Evolutionary conservation across 345 rosid species (phyloP).

Genomic region (Melastoma malabathricum): DNA sequence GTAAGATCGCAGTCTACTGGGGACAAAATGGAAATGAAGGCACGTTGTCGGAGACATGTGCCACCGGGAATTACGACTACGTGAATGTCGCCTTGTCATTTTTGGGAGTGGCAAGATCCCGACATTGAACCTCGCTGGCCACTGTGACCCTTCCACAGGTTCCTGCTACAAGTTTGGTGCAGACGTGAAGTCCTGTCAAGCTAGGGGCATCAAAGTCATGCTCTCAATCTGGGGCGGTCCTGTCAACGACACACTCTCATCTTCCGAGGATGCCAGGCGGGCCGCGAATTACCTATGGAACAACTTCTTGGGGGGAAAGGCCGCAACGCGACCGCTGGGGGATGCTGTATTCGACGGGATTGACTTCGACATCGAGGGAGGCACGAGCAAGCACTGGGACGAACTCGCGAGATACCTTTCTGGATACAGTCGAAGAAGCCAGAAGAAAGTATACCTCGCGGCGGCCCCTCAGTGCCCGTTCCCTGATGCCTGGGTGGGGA

Average conservation of each 20-base stretch:
- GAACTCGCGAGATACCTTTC: conserved; percentile 25
- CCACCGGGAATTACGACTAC: conserved; percentile 25
- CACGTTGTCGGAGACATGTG: conserved; percentile 28
- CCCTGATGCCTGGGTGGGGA: conserved; percentile 31
- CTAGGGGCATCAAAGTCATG: conserved; percentile 31
- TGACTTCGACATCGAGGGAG: conserved; percentile 34
- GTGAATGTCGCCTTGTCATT: conserved; percentile 43
- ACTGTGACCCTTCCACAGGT: conserved; percentile 28
- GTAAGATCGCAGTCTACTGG: conserved; percentile 25
- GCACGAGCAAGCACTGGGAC: conserved; percentile 24
- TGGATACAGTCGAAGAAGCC: conserved; percentile 13
- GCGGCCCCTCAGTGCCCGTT: conserved; percentile 59
- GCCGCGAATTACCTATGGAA: conserved; percentile 11
- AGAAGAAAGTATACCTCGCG: conserved; percentile 31
- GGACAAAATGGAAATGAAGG: conserved; percentile 52
- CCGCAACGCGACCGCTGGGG: conserved; percentile 26
- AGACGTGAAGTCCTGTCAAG: conserved; percentile 27
- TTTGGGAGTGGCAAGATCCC: conserved; percentile 43
- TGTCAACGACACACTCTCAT: conserved; percentile 28
- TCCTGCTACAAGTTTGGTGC: conserved; percentile 20
- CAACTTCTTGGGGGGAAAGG: conserved; percentile 10
- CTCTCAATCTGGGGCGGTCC: conserved; percentile 38
- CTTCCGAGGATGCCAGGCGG: conserved; percentile 23
- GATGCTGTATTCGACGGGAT: conserved; percentile 36
- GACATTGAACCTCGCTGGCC: conserved; percentile 38